phyloP scores from a whole-genome alignment of 2,329 filamentous ascomycete genomes.

The Aspergillus sp. region DNA sequence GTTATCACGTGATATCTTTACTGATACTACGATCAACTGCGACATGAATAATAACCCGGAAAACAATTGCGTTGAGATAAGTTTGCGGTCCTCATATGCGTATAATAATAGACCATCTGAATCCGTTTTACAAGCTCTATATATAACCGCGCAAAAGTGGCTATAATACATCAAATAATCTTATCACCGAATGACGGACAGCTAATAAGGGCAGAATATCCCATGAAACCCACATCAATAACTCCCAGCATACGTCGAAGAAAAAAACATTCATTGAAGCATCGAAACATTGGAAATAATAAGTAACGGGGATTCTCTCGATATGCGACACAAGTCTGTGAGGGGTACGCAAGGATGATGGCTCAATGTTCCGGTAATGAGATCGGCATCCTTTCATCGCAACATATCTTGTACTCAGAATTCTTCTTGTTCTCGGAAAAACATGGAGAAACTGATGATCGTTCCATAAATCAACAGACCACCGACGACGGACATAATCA shows the following conservation, averaged over 20 bases:
- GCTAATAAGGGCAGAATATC: constrained; percentile 8
- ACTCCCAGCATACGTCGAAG: constrained; percentile 22
- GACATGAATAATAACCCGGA: not conserved
- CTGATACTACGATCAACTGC: not conserved
- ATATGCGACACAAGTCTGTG: not conserved
- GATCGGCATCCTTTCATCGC: not conserved
- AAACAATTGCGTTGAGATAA: no score
- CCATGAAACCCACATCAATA: constrained; percentile 22
- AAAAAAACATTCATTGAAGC: constrained; percentile 20
- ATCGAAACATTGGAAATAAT: not conserved
- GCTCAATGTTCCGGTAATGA: not conserved
- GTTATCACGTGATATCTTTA: constrained; percentile 4
- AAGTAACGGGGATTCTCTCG: not conserved
- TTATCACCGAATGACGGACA: constrained; percentile 13
- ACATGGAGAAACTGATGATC: constrained; percentile 97
- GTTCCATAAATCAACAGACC: constrained; percentile 95
- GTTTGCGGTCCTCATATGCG: not conserved
- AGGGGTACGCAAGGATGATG: not conserved
- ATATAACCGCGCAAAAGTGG: constrained; percentile 17
- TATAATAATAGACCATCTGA: not conserved
- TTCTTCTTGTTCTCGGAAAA: constrained; percentile 96
- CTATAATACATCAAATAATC: constrained; percentile 22
- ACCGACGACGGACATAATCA: constrained; percentile 92
- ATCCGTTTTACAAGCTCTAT: constrained; percentile 14
- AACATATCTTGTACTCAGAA: constrained; percentile 58